A percentile compares a stretch with the other conserved stretches of the same genome.
These are phyloP conservation scores for Coemansia sp. DNA, from an alignment of 192 early-diverging fungal genomes.

Conservation along the genomic window DNA sequence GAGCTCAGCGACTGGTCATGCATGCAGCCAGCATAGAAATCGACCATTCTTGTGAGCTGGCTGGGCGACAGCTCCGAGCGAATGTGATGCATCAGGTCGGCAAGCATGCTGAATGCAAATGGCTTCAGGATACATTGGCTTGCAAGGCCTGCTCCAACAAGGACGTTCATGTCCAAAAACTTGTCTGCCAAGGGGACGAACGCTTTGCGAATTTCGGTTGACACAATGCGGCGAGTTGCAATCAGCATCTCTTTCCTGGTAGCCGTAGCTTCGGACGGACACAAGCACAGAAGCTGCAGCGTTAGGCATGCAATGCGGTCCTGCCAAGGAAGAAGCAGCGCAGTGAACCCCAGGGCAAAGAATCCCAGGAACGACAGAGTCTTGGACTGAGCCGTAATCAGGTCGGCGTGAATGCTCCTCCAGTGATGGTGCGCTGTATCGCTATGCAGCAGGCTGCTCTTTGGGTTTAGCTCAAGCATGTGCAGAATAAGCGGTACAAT, in stretches of 20 bases:
- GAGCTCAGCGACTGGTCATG: slow-evolving; percentile 90
- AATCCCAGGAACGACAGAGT: slow-evolving; percentile 98
- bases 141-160: slow-evolving; percentile 92
- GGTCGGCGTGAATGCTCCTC: slow-evolving; percentile 64
- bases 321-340: slow-evolving; percentile 69
- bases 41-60: slow-evolving; percentile 83
- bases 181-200: slow-evolving; percentile 93
- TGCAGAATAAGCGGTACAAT: slow-evolving; percentile 88
- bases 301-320: slow-evolving; percentile 86
- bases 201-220: slow-evolving; percentile 83
- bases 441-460: slow-evolving; percentile 11
- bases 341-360: slow-evolving; percentile 80
- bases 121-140: slow-evolving; percentile 89
- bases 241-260: slow-evolving; percentile 96
- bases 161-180: slow-evolving; percentile 89
- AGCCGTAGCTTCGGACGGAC: slow-evolving; percentile 88
- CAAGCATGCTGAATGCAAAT: slow-evolving; percentile 90
- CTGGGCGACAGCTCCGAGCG: slow-evolving; percentile 75
- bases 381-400: slow-evolving; percentile 96
- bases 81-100: slow-evolving; percentile 95
- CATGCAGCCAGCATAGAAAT: slow-evolving; percentile 89
- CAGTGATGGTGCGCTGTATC: slow-evolving; percentile 40
- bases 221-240: slow-evolving; percentile 91
- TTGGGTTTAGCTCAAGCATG: slow-evolving; percentile 56
- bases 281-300: slow-evolving; percentile 84